Evolutionary conservation across 2,329 filamentous ascomycete genomes (phyloP).

Genomic region (Lachnellula subtilissima): DNA sequence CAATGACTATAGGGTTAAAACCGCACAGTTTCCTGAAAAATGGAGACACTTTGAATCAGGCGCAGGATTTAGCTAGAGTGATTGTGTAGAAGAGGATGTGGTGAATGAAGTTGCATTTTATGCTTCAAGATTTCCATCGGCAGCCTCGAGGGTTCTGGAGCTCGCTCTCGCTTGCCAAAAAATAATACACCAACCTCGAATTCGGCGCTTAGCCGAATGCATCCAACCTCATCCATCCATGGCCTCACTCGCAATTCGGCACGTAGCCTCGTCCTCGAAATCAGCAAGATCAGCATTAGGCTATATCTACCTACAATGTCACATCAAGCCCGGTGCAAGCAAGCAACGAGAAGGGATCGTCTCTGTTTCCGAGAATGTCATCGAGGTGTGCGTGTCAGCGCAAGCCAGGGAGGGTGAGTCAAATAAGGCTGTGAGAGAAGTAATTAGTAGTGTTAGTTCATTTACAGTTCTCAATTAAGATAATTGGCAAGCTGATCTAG

Average conservation of each 20-base stretch:
- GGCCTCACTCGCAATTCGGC: conserved; percentile 37
- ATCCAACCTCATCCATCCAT: conserved; percentile 10
- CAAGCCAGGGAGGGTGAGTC: conserved; percentile 63
- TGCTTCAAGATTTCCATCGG: neutral
- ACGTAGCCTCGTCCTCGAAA: conserved; percentile 45
- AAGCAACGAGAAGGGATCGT: conserved; percentile 57
- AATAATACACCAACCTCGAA: neutral
- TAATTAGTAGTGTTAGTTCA: conserved; percentile 53
- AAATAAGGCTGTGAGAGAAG: conserved; percentile 59
- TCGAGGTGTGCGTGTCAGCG: conserved; percentile 63
- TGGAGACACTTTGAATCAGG: conserved; percentile 13
- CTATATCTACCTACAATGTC: conserved; percentile 57
- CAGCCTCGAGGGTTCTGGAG: neutral
- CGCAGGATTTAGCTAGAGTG: neutral
- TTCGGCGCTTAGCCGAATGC: neutral
- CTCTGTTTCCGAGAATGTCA: conserved; percentile 48
- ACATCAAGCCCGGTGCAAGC: conserved; percentile 62
- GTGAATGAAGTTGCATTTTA: neutral
- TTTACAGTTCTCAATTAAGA: neutral
- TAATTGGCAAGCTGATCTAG: neutral
- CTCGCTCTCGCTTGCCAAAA: neutral
- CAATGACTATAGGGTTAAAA: conserved; percentile 13
- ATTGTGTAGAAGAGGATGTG: neutral
- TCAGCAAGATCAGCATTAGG: conserved; percentile 41
- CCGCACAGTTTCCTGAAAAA: conserved; percentile 10